Percentiles rank a stretch among this genome's conserved stretches.
These are phyloP conservation scores for Linderina pennispora DNA, from an alignment of 192 early-diverging fungal species.

Conservation along the genomic window DNA sequence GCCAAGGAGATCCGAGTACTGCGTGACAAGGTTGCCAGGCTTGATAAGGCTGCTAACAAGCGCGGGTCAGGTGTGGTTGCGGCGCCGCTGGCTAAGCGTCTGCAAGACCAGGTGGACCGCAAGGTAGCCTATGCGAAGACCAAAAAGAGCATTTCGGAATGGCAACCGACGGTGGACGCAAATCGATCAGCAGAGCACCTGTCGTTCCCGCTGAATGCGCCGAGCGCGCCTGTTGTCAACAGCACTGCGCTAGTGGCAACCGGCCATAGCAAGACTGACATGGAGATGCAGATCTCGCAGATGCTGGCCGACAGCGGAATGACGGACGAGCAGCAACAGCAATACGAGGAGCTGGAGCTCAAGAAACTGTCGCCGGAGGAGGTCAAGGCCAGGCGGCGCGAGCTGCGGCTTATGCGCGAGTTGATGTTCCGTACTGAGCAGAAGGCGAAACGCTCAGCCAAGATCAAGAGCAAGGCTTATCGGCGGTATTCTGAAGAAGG, in stretches of 20 bases:
- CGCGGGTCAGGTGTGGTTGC: conserved; percentile 45
- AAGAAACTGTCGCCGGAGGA: conserved; percentile 81
- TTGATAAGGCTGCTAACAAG: conserved; percentile 30
- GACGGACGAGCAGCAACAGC: conserved; percentile 67
- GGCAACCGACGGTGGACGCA: conserved; percentile 74
- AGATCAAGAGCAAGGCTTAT: conserved; percentile 98
- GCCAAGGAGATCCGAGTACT: conserved; percentile 25
- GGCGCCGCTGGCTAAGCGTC: conserved; percentile 74
- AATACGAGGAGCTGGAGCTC: conserved; percentile 81
- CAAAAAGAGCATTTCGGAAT: conserved; percentile 77
- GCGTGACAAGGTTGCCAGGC: conserved; percentile 19
- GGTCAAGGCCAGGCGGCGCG: conserved; percentile 62
- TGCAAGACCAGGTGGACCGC: conserved; percentile 82
- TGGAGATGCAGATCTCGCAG: conserved; percentile 76
- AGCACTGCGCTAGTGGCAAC: conserved; percentile 10
- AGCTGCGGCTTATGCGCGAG: conserved; percentile 87
- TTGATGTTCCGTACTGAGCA: conserved; percentile 91
- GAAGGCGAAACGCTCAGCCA: conserved; percentile 84
- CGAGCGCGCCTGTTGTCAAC: not conserved
- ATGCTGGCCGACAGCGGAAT: conserved; percentile 68
- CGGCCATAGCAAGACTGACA: conserved; percentile 40
- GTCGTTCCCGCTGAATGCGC: conserved; percentile 49
- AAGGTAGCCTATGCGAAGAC: conserved; percentile 78
- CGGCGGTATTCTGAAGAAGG: conserved; percentile 82
- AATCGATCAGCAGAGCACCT: conserved; percentile 84